Percentiles rank a stretch among this genome's conserved stretches.
phyloP scores from a whole-genome alignment of 495 filamentous ascomycete species.

The Aspergillus campestris region DNA sequence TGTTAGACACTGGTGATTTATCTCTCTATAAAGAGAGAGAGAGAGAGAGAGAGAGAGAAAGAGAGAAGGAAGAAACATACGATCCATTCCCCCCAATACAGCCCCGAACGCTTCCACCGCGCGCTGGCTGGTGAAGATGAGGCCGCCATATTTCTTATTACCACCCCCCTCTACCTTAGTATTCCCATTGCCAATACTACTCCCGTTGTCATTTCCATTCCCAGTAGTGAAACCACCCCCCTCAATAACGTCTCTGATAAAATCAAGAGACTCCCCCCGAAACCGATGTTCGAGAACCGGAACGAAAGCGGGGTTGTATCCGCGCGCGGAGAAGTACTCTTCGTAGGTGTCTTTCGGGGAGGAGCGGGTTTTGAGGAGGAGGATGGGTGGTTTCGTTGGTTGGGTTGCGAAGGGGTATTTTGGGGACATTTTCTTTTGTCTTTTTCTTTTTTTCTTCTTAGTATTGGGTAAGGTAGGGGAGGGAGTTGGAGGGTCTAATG shows the following conservation, averaged over 20 bases:
- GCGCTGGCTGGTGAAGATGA: conserved; percentile 91
- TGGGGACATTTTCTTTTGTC: neutral
- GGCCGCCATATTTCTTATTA: conserved; percentile 55
- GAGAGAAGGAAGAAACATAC: conserved; percentile 40
- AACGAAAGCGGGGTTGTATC: conserved; percentile 56
- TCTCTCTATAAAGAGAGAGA: neutral
- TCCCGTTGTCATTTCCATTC: too few relatives aligned
- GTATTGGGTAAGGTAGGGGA: neutral
- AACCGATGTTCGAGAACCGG: conserved; percentile 75
- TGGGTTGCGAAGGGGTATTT: neutral
- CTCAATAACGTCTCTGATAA: too few relatives aligned
- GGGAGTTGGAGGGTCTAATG: too few relatives aligned
- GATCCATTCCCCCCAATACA: conserved; percentile 45
- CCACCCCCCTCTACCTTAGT: too few relatives aligned
- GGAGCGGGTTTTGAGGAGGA: conserved; percentile 84
- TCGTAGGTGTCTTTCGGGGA: conserved; percentile 71
- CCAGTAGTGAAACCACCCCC: too few relatives aligned
- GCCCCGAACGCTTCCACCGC: conserved; percentile 78
- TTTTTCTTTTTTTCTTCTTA: neutral
- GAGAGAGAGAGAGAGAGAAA: conserved; percentile 7
- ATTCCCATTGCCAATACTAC: too few relatives aligned
- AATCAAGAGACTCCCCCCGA: neutral
- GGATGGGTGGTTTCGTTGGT: conserved; percentile 33
- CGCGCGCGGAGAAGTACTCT: conserved; percentile 52
- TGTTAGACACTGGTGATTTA: too few relatives aligned